Evolutionary conservation across 140 eudicot species (phyloP), one percentile per base, ranked within the genome.

Genomic region (Senecio squalidus): DNA sequence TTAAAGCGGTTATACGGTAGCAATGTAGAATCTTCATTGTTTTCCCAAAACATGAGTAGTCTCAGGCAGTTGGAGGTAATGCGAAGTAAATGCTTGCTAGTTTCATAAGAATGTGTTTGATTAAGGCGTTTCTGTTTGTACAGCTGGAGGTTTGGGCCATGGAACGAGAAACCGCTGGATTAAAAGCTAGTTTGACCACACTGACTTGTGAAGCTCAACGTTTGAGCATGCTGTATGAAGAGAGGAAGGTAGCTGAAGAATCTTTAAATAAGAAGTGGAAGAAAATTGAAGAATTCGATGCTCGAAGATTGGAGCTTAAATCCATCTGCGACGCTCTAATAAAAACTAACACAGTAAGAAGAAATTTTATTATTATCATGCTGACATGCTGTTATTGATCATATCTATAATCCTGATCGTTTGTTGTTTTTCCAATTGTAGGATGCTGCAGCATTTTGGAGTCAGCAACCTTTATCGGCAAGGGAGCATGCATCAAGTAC

Each of bases 131-230:
- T 51, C 13, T 60, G 60, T 52, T 51, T 60, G 59, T 58, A 28
- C 73, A 92, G 98, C 63, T 92, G 74, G 96, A 92, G 64, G 96
- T 86, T 53, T 87, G 95, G 96, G 75, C 84, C 28, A 92, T 84
- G 84, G 98, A 92, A 72, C 84, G 98, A 74, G 98, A 92, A 67
- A 82, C 82, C 62, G 81, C 98, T 68, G 98, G 96, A 55, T 59
- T 87, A 62, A 83, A 78, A 63, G 92, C 96, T 17, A 77, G 98
- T 67, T 70, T 87, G 78, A 81, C 64, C 68, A 87, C 92, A 18
- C 68, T 91, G 80, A 64, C 75, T 64, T 79, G 84, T 60, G 98
- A 91, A 85, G 72, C 77, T 27, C 84, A 91, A 30, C 88, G 95
- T 13, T 73, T 91, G 68, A 76, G 79, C 66, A 70, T 76, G 74